Evolutionary conservation across 495 filamentous ascomycete genomes (phyloP).

Genomic region (Neurospora sp.): DNA sequence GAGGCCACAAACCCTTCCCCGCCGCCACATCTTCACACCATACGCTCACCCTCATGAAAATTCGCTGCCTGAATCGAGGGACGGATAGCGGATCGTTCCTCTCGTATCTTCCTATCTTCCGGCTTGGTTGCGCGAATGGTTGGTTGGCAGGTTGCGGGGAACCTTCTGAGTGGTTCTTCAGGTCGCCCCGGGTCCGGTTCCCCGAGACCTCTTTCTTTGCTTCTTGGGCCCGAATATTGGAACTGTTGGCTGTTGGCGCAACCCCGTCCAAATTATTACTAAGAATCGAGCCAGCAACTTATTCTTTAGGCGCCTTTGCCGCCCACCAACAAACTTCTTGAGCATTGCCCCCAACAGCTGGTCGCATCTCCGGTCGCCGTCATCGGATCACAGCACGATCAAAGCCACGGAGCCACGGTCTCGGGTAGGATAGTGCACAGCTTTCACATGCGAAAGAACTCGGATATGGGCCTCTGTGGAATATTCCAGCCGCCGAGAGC

Average conservation of each 20-base stretch:
- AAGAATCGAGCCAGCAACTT: background rate
- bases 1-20: background rate
- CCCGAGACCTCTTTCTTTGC: background rate
- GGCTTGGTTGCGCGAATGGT: background rate
- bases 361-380: background rate
- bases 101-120: background rate
- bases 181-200: background rate
- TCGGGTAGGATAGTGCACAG: background rate
- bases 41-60: background rate
- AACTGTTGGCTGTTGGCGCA: background rate
- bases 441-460: background rate
- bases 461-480: background rate
- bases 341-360: background rate
- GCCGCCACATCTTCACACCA: background rate
- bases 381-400: background rate
- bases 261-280: background rate
- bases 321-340: background rate
- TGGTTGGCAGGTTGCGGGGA: background rate
- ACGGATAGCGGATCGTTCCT: background rate
- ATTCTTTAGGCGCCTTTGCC: background rate
- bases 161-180: background rate
- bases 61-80: background rate
- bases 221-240: background rate
- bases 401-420: background rate
- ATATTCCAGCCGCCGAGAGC: background rate